Base-by-base conservation (phyloP, 1,139 yeast genomes). In the Candida labiduridarum region DNA sequence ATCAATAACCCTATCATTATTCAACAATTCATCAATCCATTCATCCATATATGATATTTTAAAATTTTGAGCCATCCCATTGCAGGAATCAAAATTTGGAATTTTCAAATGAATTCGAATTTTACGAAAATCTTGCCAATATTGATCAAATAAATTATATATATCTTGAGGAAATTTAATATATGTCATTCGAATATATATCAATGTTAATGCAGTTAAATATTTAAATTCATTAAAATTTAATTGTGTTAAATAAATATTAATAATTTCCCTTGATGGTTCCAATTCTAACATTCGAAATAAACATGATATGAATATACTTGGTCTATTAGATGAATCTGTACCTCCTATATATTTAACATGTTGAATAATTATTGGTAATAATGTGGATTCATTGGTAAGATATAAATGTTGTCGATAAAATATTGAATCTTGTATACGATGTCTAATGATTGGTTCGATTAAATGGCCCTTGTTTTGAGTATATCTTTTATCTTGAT, bases 381-480 rank as follows among this genome's bases (percentile, higher is more conserved):
- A 71, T 62, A 77, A 76, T 49, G 73, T 82, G 52, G 67, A 82
- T 61, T 69, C 85, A 53, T 84, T 83, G 49, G 88, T 72, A 15
- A 82, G 77, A 56, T 78, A 82, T 49, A 89, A 80, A 52, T 79
- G 71, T 56, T 81, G 83, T 54, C 86, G 85, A 80, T 87, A 87
- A 64, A 86, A 88, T 6, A 84, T 60, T 1, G 88, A 81, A 57
- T 85, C 92, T 47, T 80, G 79, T 9, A 87, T 83, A 36, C 89
- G 69, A 57, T 87, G 90, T 48, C 91, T 71, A 29, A 84, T 69
- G 52, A 88, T 87, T 51, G 87, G 84, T 60, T 87, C 94, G 5
- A 87, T 69, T 40, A 85, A 66, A 49, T 75, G 64, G 0, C 84
- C 80, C 39, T 84, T 82, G 58, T 83, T 82, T 34, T 75, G 46